Percentiles rank a stretch among this genome's conserved stretches.
These are phyloP conservation scores for Aspergillus sp. DNA, from an alignment of 2,329 filamentous ascomycete species.

Conservation along the genomic window DNA sequence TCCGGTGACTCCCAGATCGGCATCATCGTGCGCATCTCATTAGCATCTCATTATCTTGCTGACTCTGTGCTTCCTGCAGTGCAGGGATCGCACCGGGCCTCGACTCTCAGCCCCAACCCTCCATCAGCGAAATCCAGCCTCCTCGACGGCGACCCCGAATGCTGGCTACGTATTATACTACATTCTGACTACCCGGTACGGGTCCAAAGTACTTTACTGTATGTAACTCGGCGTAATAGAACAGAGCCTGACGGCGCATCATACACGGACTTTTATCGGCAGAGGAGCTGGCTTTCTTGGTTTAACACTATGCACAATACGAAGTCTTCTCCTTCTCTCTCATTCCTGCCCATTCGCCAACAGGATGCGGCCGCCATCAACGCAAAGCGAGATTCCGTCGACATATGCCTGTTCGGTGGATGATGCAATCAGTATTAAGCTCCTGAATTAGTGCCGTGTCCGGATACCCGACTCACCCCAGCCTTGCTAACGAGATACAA, in stretches of 20 bases:
- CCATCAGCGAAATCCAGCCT: not conserved
- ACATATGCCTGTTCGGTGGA: not conserved
- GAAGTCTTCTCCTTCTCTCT: too few relatives aligned
- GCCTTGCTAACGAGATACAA: conserved; percentile 45
- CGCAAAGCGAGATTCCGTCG: not conserved
- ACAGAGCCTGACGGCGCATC: not conserved
- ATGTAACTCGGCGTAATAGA: conserved; percentile 4
- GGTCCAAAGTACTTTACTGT: not conserved
- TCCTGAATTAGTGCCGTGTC: not conserved
- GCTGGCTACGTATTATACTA: too few relatives aligned
- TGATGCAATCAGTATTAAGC: not conserved
- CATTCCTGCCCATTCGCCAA: conserved; percentile 3
- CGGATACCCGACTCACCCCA: conserved; percentile 40
- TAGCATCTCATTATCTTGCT: not conserved
- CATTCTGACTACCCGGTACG: too few relatives aligned
- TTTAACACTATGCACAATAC: too few relatives aligned
- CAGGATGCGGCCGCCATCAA: not conserved
- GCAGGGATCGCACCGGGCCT: not conserved
- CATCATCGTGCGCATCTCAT: conserved; percentile 7
- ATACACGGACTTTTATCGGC: too few relatives aligned
- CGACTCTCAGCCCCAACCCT: not conserved
- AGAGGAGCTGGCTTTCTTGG: too few relatives aligned
- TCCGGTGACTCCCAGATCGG: conserved; percentile 36
- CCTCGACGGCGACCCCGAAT: not conserved
- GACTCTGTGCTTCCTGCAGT: not conserved